Conservation (phyloP, 2,329 filamentous ascomycete species). For the Coniochaeta sp. region DNA sequence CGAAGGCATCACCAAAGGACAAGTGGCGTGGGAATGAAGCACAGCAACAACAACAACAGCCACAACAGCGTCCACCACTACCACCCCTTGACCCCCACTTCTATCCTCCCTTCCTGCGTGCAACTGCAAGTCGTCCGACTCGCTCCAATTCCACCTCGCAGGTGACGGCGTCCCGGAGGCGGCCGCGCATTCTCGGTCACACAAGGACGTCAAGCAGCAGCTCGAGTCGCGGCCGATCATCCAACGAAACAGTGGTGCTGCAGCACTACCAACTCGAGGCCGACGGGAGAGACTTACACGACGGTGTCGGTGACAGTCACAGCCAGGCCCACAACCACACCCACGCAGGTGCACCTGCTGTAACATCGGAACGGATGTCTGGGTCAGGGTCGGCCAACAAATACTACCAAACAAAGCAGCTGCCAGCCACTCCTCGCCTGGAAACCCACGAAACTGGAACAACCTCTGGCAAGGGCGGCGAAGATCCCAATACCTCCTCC, state of each 20-base stretch:
- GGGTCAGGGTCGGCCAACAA: constrained; percentile 13
- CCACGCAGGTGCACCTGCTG: background rate
- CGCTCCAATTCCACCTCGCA: constrained; percentile 20
- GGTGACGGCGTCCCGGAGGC: constrained; percentile 10
- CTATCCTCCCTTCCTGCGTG: background rate
- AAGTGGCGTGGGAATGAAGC: background rate
- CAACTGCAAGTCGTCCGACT: constrained; percentile 8
- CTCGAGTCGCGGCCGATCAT: constrained; percentile 15
- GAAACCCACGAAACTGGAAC: constrained; percentile 9
- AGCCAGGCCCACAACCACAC: too few species aligned
- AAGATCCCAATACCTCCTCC: background rate
- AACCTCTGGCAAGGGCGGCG: background rate
- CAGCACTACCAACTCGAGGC: background rate
- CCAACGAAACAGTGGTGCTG: constrained; percentile 11
- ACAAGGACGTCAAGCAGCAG: constrained; percentile 24
- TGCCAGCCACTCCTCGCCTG: constrained; percentile 18
- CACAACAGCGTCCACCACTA: too few species aligned
- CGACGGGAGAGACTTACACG: too few species aligned
- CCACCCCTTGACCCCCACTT: constrained; percentile 1
- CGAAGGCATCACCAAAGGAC: constrained; percentile 6
- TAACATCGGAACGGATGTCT: constrained; percentile 4
- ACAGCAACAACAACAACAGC: background rate
- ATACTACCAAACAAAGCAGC: constrained; percentile 20
- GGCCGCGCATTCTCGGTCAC: constrained; percentile 19
- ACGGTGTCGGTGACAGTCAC: too few species aligned